Base-by-base conservation (phyloP, 768 basidiomycete species). In the Boletales sp. region DNA sequence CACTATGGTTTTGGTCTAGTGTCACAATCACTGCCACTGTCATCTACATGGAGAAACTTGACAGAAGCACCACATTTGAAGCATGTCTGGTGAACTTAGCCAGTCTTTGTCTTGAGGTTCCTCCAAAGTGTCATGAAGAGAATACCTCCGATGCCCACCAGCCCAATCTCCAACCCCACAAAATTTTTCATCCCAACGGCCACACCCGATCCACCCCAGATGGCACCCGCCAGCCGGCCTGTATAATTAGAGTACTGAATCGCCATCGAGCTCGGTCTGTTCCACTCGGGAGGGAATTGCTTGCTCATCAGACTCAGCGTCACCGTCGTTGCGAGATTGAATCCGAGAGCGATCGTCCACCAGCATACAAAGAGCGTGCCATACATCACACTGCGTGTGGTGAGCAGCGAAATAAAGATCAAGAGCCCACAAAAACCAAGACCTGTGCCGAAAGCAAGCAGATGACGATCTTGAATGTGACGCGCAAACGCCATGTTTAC, bases 121-220 rank as follows among this genome's bases (percentile, higher is more conserved):
- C 68, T 78, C 86, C 84, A 87, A 2, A 86, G 64, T 27, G 24
- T 27, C 24, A 27, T 27, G 24, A 27, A 81, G 57, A 86, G 70
- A 27, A 27, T 6, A 5, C 24, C 74, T 3, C 84, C 84, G 30
- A 86, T 63, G 1, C 78, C 82, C 1, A 84, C 80, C 1, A 85
- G 68, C 4, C 71, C 80, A 46, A 86, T 74, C 65, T 86, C 79
- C 48, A 86, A 57, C 15, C 78, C 80, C 3, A 82, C 69, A 45
- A 78, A 87, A 42, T 74, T 76, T 45, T 70, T 45, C 83, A 86
- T 86, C 19, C 84, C 24, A 27, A 62, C 59, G 6, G 41, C 56
- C 7, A 76, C 69, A 18, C 85, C 85, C 10, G 77, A 76, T 6
- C 83, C 86, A 40, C 85, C 86, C 75, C 83, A 83, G 30, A 87